Evolutionary conservation across 495 filamentous ascomycete species (phyloP).

Genomic region (Penicillium bovifimosum): DNA sequence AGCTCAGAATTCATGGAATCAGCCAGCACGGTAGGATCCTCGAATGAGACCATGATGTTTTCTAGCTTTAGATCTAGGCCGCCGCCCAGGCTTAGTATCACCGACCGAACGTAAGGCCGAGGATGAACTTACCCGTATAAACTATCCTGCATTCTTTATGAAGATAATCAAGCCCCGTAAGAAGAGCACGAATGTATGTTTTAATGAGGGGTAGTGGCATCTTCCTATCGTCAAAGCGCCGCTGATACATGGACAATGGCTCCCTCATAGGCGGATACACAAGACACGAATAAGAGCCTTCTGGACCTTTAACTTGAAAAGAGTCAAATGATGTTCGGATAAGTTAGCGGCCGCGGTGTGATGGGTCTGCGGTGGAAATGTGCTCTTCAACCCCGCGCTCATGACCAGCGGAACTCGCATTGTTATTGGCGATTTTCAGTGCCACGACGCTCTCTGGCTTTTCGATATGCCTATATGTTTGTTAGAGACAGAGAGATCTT

Average conservation of each 20-base stretch:
- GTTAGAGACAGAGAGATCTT: constrained; percentile 24
- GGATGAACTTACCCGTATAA: constrained; percentile 28
- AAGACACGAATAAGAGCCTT: constrained; percentile 31
- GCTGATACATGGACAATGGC: constrained; percentile 31
- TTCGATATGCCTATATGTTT: too few relatives aligned
- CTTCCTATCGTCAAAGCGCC: constrained; percentile 24
- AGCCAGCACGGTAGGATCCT: constrained; percentile 38
- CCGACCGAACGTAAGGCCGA: constrained; percentile 13
- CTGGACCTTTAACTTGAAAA: constrained; percentile 26
- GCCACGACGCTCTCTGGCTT: constrained; percentile 35
- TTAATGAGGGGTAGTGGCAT: constrained; percentile 33
- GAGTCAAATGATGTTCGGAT: constrained; percentile 23
- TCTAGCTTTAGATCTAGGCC: constrained; percentile 43
- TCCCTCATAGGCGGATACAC: constrained; percentile 39
- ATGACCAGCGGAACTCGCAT: constrained; percentile 27
- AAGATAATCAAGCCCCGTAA: constrained; percentile 43
- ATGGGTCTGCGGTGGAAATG: constrained; percentile 30
- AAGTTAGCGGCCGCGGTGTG: constrained; percentile 30
- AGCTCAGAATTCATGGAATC: constrained; percentile 34
- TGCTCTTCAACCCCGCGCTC: constrained; percentile 35
- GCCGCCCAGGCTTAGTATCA: constrained; percentile 22
- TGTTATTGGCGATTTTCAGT: constrained; percentile 39
- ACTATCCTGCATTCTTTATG: constrained; percentile 37
- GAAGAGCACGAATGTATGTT: constrained; percentile 34
- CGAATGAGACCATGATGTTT: constrained; percentile 43